These are phyloP conservation scores for Trichoderma sp. DNA, from an alignment of 2,329 filamentous ascomycete genomes.

Conservation along the genomic window DNA sequence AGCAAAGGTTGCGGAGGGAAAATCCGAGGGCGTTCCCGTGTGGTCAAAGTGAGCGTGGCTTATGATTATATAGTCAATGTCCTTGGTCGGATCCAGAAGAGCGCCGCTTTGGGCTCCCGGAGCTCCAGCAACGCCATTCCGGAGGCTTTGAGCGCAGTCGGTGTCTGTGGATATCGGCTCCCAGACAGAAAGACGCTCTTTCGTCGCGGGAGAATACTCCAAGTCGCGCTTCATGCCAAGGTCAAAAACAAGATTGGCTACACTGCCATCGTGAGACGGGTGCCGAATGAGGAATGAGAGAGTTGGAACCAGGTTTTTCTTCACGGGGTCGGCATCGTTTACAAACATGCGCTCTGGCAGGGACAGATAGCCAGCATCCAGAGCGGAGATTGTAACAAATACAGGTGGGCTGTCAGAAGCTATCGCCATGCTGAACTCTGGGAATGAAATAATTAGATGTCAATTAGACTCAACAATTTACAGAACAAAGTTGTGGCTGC, in stretches of 20 bases:
- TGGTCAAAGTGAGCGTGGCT: slow-evolving; percentile 23
- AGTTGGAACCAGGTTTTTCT: slow-evolving; percentile 13
- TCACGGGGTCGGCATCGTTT: slow-evolving; percentile 3
- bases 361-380: slow-evolving; percentile 8
- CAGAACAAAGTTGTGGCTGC: background rate
- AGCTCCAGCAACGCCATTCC: slow-evolving; percentile 1
- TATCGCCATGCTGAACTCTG: background rate
- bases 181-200: background rate
- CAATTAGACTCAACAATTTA: background rate
- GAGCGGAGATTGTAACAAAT: slow-evolving; percentile 15
- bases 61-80: slow-evolving; percentile 18
- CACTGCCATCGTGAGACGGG: background rate
- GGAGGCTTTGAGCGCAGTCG: slow-evolving; percentile 7
- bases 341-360: slow-evolving; percentile 22
- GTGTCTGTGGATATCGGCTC: slow-evolving; percentile 1
- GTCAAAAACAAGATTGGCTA: slow-evolving; percentile 20
- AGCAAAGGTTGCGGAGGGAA: slow-evolving; percentile 19
- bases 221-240: slow-evolving; percentile 19
- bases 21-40: slow-evolving; percentile 9
- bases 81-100: slow-evolving; percentile 13
- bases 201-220: slow-evolving; percentile 2
- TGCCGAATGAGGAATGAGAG: slow-evolving; percentile 23
- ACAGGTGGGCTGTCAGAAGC: background rate
- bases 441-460: background rate
- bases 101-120: background rate